phyloP scores from a whole-genome alignment of 495 filamentous ascomycete species.

The Penicillium angulare region DNA sequence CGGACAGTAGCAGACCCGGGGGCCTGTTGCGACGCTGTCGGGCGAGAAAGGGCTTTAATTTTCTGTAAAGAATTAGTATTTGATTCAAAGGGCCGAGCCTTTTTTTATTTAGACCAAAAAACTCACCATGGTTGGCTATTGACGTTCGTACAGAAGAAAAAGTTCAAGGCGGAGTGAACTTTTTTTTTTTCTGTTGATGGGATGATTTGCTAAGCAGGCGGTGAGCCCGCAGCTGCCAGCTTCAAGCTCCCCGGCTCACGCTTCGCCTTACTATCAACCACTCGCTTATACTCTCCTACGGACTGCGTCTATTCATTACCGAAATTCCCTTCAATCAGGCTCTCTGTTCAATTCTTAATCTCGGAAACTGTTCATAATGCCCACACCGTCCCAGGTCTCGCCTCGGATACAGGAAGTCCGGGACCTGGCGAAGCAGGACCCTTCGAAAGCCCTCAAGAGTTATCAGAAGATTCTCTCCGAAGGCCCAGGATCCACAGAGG shows the following conservation, averaged over 20 bases:
- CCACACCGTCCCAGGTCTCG: constrained; percentile 47
- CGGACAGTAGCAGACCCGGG: constrained; percentile 71
- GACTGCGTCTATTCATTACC: constrained; percentile 2
- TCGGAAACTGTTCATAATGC: constrained; percentile 38
- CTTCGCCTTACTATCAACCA: constrained; percentile 19
- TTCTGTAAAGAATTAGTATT: constrained; percentile 53
- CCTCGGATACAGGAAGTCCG: constrained; percentile 80
- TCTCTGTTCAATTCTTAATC: background rate
- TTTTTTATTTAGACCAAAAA: background rate
- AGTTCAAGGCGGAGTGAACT: constrained; percentile 17
- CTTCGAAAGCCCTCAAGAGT: constrained; percentile 73
- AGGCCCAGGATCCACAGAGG: constrained; percentile 78
- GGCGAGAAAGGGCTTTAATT: constrained; percentile 87
- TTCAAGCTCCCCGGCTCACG: constrained; percentile 32
- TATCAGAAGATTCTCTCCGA: constrained; percentile 88
- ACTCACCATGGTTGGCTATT: constrained; percentile 25
- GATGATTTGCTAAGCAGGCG: constrained; percentile 33
- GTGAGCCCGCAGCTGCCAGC: constrained; percentile 32
- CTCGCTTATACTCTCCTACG: constrained; percentile 13
- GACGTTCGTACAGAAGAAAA: constrained; percentile 11
- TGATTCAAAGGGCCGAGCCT: background rate
- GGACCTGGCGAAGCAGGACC: constrained; percentile 73
- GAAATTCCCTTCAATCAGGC: constrained; percentile 1
- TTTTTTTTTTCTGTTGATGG: constrained; percentile 33
- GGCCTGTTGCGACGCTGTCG: constrained; percentile 71